These are phyloP conservation scores for Penicillium pancosmium DNA, from an alignment of 495 filamentous ascomycete species.

Conservation along the genomic window DNA sequence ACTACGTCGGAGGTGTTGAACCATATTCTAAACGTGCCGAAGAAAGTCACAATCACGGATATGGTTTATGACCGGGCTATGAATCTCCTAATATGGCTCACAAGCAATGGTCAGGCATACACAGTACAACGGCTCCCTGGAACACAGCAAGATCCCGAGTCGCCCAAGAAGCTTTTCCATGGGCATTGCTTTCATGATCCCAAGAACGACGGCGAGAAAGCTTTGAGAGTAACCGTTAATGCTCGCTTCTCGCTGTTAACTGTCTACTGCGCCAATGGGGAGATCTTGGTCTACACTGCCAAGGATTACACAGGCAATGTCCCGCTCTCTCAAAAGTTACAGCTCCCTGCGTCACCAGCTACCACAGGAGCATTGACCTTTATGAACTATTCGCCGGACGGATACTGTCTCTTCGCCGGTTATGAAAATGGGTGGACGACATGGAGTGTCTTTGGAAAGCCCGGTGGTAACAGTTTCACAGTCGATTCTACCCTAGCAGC, in stretches of 20 bases:
- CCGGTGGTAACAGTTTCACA: constrained; percentile 77
- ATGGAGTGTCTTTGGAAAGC: constrained; percentile 97
- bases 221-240: constrained; percentile 80
- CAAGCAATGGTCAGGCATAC: constrained; percentile 86
- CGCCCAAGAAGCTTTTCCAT: constrained; percentile 71
- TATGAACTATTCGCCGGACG: constrained; percentile 89
- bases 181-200: constrained; percentile 91
- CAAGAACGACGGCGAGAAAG: constrained; percentile 57
- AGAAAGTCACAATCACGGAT: constrained; percentile 67
- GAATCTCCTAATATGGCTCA: constrained; percentile 94
- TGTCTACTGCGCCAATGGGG: constrained; percentile 79
- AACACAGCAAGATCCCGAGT: constrained; percentile 34
- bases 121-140: constrained; percentile 75
- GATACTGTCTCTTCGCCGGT: constrained; percentile 93
- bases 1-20: constrained; percentile 90
- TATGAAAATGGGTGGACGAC: constrained; percentile 92
- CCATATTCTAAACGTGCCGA: constrained; percentile 80
- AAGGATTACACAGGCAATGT: constrained; percentile 94
- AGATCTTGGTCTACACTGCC: constrained; percentile 82
- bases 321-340: constrained; percentile 80
- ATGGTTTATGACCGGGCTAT: constrained; percentile 98
- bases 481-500: constrained; percentile 65
- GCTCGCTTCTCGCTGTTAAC: constrained; percentile 92
- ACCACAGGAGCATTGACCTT: constrained; percentile 72
- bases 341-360: constrained; percentile 60